Conservation (phyloP, 768 basidiomycete genomes). For the Rhodotorula kratochvilovae region DNA sequence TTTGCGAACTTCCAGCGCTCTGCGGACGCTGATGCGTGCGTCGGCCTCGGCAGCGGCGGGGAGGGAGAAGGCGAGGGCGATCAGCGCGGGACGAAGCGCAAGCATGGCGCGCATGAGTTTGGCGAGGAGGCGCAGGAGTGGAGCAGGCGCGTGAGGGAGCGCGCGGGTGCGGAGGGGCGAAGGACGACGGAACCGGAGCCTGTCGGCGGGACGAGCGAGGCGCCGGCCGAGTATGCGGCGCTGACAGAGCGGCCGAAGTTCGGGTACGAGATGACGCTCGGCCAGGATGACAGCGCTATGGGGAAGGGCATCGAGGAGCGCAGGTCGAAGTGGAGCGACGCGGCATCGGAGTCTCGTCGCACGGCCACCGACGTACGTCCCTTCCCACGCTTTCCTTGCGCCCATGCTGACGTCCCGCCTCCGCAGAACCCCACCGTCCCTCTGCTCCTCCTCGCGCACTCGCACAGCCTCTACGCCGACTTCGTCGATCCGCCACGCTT, state of each 20-base stretch:
- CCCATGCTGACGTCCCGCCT: neutral
- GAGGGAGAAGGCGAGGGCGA: too few relatives aligned
- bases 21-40: neutral
- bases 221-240: neutral
- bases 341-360: too few relatives aligned
- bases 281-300: neutral
- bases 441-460: constrained; percentile 3
- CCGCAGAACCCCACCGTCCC: constrained; percentile 6
- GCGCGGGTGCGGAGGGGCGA: neutral
- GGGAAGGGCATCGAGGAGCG: neutral
- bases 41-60: neutral
- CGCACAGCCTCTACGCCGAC: neutral
- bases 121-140: neutral
- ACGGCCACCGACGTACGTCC: constrained; percentile 9
- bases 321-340: neutral
- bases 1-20: constrained; percentile 5
- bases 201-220: neutral
- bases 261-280: neutral
- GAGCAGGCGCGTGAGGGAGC: neutral
- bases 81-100: neutral
- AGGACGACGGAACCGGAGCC: neutral
- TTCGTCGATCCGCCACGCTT: neutral
- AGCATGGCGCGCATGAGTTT: neutral
- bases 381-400: neutral
- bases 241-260: too few relatives aligned